Base-by-base conservation (phyloP, 495 filamentous ascomycete genomes). In the Hyphodiscus hymeniophilus region DNA sequence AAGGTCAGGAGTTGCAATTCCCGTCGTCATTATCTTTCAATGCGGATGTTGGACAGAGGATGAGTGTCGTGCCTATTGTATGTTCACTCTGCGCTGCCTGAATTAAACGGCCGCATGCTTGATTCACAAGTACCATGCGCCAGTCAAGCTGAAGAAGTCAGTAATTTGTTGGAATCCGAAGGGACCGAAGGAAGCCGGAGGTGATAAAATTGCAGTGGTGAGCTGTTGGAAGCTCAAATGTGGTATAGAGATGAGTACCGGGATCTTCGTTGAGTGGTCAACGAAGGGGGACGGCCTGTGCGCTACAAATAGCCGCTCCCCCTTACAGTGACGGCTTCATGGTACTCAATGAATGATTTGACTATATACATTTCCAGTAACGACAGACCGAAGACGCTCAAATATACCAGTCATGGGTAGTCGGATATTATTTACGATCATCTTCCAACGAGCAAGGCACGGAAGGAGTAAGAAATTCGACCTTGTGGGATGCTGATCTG, bases 41-140 rank as follows among this genome's bases (percentile, higher is more conserved):
- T 4, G 42, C 23, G 12, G 18, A 16, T 7, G 20, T 46, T 32
- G 21, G 36, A 45, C 39, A 1, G 26, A 41, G n/a, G 23, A 7
- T 52, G 47, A 40, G 48, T 50, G 45, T 53, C 45, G 45, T 36
- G 38, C 31, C 31, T 51, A 44, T 48, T 46, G 48, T 51, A 45
- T 45, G 48, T 54, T 54, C 55, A 22, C 44, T 52, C 52, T 51
- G 51, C 50, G 28, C 36, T 18, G 42, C 30, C 48, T 31, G 38
- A 48, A 51, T 38, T 32, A 48, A 58, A 49, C 47, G 51, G 41
- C n/a, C 39, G 35, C 55, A 58, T 58, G 44, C 51, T 58, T 56
- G 53, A 32, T 39, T 16, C n/a, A 22, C 45, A 21, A 50, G 35
- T 39, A 42, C 1, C 38, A 36, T 50, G 18, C n/a, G 44, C 20